Evolutionary conservation across 2,329 filamentous ascomycete genomes (phyloP), one percentile per base, ranked within the genome.

Genomic region (Macrophomina phaseolina): DNA sequence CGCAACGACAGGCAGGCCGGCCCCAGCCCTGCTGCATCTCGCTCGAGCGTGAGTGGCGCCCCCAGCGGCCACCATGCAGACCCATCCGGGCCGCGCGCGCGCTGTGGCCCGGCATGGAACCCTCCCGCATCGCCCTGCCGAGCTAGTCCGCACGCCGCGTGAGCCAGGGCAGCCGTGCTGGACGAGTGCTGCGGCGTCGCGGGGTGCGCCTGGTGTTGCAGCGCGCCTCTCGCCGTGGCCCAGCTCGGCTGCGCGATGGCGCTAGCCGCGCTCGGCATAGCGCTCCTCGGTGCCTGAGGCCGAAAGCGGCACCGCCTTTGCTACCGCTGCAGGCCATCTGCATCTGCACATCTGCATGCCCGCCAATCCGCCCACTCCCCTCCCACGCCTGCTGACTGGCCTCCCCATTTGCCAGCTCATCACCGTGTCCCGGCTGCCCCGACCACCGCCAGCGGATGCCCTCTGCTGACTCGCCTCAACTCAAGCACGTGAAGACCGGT

Each of bases 231-330:
- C 42, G 38, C 36, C 52, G 11, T 55, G 32, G 32, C 52, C 30
- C 40, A 1, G 12, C 23, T 30, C 28, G 23, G 40, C 55, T 42
- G 46, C 49, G 49, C 49, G 49, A 34, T 18, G 5, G 9, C 7
- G 11, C 49, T 52, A 52, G 49, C 49, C 28, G 6, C 23, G 6
- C 34, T n/a, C 11, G 40, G 6, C 9, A 18, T 32, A n/a, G 55
- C 40, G 16, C 28, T 23, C 9, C 8, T 32, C 55, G 34, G 55
- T 60, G 55, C 55, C 55, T 60, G 55, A 60, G 55, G 55, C 55
- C 55, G 23, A 12, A 60, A 60, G 28, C 40, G 28, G 55, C 38
- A 46, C 55, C 28, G 42, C 55, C 8, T 60, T 40, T 34, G 38
- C 14, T 60, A 23, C 28, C 40, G 55, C 55, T 34, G 40, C 36